These are phyloP conservation scores for Arxiozyma slooffiae DNA, from an alignment of 1,139 yeast species.

Conservation along the genomic window DNA sequence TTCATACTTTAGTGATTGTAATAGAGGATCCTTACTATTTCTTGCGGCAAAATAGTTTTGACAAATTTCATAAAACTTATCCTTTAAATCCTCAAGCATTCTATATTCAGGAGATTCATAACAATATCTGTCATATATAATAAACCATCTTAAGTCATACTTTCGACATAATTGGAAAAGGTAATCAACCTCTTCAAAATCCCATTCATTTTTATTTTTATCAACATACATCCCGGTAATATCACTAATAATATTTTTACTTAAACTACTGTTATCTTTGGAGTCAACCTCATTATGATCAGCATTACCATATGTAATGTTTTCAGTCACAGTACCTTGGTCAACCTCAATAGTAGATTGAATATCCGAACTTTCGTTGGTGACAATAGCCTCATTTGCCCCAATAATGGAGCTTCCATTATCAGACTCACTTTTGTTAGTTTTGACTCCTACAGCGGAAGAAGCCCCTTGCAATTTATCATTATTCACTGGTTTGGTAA, in stretches of 20 bases:
- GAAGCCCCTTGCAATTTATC: no score
- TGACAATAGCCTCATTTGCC: neutral
- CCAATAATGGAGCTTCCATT: neutral
- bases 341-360: neutral
- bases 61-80: constrained; percentile 60
- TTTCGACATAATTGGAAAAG: constrained; percentile 61
- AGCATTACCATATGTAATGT: neutral
- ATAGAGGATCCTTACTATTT: constrained; percentile 37
- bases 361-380: neutral
- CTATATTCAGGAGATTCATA: constrained; percentile 27
- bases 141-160: constrained; percentile 82
- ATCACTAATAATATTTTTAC: neutral
- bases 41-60: constrained; percentile 30
- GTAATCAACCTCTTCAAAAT: constrained; percentile 65
- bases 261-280: neutral
- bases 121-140: constrained; percentile 66
- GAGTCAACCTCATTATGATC: neutral
- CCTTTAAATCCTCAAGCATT: constrained; percentile 67
- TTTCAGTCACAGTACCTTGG: neutral
- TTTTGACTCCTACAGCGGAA: neutral
- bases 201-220: constrained; percentile 40
- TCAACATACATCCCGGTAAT: neutral
- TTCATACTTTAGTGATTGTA: constrained; percentile 42
- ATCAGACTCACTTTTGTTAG: no score
- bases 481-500: neutral